A percentile compares a stretch with the other conserved stretches of the same genome.
Evolutionary conservation across 805 yeast genomes (phyloP).

Genomic region (Ogataea parapolymorpha): DNA sequence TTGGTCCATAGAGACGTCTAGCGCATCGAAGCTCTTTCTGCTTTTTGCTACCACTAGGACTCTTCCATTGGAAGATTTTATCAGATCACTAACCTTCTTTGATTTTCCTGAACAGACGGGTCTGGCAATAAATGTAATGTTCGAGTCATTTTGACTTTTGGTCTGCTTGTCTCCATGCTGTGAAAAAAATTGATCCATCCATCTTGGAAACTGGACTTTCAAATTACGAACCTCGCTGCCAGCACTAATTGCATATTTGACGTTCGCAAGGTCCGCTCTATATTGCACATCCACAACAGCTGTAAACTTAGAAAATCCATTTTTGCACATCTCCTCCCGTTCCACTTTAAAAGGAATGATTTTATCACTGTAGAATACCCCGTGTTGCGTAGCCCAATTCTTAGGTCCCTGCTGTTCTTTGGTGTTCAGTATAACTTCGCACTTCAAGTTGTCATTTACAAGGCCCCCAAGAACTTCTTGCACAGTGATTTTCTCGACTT

Average conservation of each 20-base stretch:
- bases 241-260: too few relatives aligned
- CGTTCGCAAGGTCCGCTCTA: too few relatives aligned
- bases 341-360: too few relatives aligned
- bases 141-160: background rate
- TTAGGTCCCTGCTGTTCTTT: too few relatives aligned
- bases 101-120: constrained; percentile 33
- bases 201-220: too few relatives aligned
- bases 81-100: constrained; percentile 24
- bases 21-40: constrained; percentile 10
- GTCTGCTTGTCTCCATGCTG: background rate
- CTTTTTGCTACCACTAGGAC: constrained; percentile 30
- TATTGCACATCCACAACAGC: too few relatives aligned
- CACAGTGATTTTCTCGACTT: background rate
- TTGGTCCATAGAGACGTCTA: background rate
- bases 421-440: background rate
- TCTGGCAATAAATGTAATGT: constrained; percentile 20
- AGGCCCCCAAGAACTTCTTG: background rate
- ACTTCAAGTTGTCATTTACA: background rate
- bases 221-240: too few relatives aligned
- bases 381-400: too few relatives aligned
- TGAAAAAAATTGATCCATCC: too few relatives aligned
- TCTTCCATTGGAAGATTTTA: constrained; percentile 25
- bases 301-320: too few relatives aligned
- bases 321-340: too few relatives aligned
- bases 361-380: too few relatives aligned